A percentile compares a stretch with the other conserved stretches of the same genome.
These are phyloP conservation scores for Coelastrella sp. DNA, from an alignment of 139 green algal genomes.

Conservation along the genomic window DNA sequence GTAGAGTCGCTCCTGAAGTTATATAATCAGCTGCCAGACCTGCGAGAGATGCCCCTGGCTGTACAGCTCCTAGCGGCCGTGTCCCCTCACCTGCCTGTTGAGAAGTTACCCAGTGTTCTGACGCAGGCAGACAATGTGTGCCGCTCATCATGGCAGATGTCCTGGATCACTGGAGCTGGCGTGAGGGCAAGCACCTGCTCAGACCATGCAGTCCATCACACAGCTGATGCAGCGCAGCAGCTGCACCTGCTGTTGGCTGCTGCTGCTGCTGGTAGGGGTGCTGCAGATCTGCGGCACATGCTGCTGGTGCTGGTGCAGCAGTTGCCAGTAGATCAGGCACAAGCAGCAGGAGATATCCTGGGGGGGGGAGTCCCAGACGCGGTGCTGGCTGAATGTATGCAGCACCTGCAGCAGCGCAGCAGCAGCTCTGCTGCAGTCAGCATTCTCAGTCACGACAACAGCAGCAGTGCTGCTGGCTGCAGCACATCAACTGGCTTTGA, in stretches of 20 bases:
- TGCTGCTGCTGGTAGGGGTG: conserved; percentile 1
- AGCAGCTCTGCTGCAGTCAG: not conserved
- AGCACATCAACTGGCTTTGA: not conserved
- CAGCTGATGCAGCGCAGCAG: not conserved
- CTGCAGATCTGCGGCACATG: conserved; percentile 2
- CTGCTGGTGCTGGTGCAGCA: not conserved
- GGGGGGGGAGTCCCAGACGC: conserved; percentile 7
- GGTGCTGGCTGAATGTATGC: not conserved
- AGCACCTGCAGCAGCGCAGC: conserved; percentile 4
- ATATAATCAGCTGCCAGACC: not conserved
- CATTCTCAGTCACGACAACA: not conserved
- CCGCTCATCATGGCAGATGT: not conserved
- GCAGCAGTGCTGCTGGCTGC: not conserved
- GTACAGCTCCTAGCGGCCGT: conserved; percentile 33
- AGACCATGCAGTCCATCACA: not conserved
- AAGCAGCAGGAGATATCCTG: not conserved
- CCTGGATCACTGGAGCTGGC: not conserved
- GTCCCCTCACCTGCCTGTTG: not conserved
- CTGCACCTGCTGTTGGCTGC: conserved; percentile 19
- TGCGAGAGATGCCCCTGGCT: not conserved
- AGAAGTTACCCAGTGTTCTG: not conserved
- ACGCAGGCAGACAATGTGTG: not conserved
- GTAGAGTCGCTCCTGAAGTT: conserved; percentile 4
- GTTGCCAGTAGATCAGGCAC: not conserved
- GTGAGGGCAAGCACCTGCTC: not conserved